Conservation (phyloP, 2,329 filamentous ascomycete genomes). For the Pseudohalonectria lignicola region DNA sequence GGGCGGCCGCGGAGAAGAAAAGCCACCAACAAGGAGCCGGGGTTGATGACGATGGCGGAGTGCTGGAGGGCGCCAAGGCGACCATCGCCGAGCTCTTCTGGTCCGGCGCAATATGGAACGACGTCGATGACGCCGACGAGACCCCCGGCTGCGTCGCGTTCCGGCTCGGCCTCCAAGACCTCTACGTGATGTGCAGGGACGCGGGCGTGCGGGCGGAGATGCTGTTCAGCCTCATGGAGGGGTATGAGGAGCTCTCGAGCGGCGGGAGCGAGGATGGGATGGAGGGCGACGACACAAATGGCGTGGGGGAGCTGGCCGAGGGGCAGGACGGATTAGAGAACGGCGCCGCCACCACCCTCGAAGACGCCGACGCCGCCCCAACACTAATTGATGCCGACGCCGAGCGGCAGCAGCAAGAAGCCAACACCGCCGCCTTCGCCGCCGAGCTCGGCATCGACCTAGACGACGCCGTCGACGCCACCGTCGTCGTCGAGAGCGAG, state of each 20-base stretch:
- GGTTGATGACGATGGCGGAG: slow-evolving; percentile 10
- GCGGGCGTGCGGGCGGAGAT: slow-evolving; percentile 87
- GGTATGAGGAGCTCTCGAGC: slow-evolving; percentile 63
- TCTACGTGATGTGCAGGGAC: slow-evolving; percentile 79
- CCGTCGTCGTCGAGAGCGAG: slow-evolving; percentile 44
- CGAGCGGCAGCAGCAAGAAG: slow-evolving; percentile 11
- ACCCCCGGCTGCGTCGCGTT: slow-evolving; percentile 83
- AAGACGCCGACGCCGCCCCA: slow-evolving; percentile 20
- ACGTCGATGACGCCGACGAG: slow-evolving; percentile 75
- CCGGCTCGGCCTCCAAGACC: slow-evolving; percentile 51
- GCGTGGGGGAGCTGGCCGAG: slow-evolving; percentile 24
- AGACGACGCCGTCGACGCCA: slow-evolving; percentile 19
- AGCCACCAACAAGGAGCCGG: slow-evolving; percentile 8
- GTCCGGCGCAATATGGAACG: slow-evolving; percentile 95
- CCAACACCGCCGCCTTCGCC: slow-evolving; percentile 15
- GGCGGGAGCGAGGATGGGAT: slow-evolving; percentile 36
- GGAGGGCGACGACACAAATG: slow-evolving; percentile 29
- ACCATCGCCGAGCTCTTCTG: slow-evolving; percentile 69
- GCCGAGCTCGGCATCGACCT: slow-evolving; percentile 13
- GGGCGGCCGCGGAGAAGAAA: slow-evolving; percentile 29
- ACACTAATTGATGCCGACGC: slow-evolving; percentile 1
- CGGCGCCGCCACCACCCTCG: slow-evolving; percentile 8
- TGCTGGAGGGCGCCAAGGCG: slow-evolving; percentile 40
- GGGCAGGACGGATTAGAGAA: too few species aligned
- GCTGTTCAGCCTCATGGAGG: slow-evolving; percentile 70